Evolutionary conservation across 768 basidiomycete species (phyloP).

Genomic region (Cystofilobasidium capitatum): DNA sequence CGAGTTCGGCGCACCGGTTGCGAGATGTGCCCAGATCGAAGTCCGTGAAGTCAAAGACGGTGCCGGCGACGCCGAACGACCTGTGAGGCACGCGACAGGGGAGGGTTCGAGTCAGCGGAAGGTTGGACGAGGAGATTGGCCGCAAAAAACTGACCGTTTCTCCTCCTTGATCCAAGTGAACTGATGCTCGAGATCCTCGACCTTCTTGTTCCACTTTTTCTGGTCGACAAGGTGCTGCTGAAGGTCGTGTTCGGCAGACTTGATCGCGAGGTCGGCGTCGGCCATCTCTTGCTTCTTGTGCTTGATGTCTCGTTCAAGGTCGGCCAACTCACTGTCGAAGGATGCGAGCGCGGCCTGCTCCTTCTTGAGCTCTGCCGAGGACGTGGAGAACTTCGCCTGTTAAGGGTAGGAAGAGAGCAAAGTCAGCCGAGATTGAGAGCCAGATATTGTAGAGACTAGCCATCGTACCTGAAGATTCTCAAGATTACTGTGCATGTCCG

Average conservation of each 20-base stretch:
- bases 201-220: conserved; percentile 46
- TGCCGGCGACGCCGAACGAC: conserved; percentile 69
- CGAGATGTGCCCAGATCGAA: conserved; percentile 54
- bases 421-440: not conserved
- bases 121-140: not conserved
- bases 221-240: conserved; percentile 57
- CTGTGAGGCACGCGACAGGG: conserved; percentile 41
- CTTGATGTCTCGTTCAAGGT: conserved; percentile 71
- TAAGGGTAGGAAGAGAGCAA: not conserved
- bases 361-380: conserved; percentile 62
- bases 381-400: conserved; percentile 49
- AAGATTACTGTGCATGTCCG: conserved; percentile 48
- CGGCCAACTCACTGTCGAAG: conserved; percentile 79
- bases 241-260: conserved; percentile 62
- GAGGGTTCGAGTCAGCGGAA: not conserved
- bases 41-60: conserved; percentile 67
- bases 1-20: conserved; percentile 62
- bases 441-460: not conserved
- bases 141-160: conserved; percentile 54
- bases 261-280: conserved; percentile 57
- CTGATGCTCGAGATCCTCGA: conserved; percentile 64
- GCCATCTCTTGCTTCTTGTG: conserved; percentile 61
- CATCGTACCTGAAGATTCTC: conserved; percentile 45
- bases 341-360: conserved; percentile 78
- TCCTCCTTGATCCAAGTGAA: conserved; percentile 85